These are phyloP conservation scores for Leptomonas pyrrhocoris DNA, from an alignment of 208 protist genomes.

Conservation along the genomic window DNA sequence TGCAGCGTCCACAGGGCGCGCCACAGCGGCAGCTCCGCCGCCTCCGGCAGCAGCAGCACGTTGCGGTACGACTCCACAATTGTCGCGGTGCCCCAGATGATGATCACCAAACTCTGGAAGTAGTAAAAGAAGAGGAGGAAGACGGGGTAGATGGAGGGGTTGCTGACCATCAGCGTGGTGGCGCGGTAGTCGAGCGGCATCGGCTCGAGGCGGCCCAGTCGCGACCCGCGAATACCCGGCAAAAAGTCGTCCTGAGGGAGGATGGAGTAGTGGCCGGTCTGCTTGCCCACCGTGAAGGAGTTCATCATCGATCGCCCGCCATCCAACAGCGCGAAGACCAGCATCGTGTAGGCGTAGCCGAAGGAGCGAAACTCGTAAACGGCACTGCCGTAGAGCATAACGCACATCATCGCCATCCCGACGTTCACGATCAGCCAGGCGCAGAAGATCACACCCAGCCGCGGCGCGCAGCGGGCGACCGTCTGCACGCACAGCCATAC, in stretches of 20 bases:
- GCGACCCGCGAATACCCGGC: conserved; percentile 13
- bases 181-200: conserved; percentile 20
- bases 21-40: conserved; percentile 15
- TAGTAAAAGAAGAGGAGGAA: conserved; percentile 32
- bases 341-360: conserved; percentile 12
- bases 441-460: conserved; percentile 4
- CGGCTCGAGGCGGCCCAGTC: conserved; percentile 13
- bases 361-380: conserved; percentile 25
- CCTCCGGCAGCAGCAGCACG: conserved; percentile 15
- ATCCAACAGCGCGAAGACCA: conserved; percentile 13
- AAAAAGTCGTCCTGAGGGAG: conserved; percentile 18
- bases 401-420: conserved; percentile 15
- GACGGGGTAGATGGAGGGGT: not conserved
- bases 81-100: conserved; percentile 22
- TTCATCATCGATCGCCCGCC: conserved; percentile 21
- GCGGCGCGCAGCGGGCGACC: conserved; percentile 4
- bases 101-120: conserved; percentile 17
- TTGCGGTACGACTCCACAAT: conserved; percentile 34
- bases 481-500: conserved; percentile 19
- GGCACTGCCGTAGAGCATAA: conserved; percentile 20
- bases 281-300: not conserved
- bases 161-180: not conserved
- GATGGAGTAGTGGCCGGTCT: conserved; percentile 13
- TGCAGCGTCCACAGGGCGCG: conserved; percentile 24
- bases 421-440: conserved; percentile 18